phyloP scores from a whole-genome alignment of 495 filamentous ascomycete genomes.

The Daldinia childiae region DNA sequence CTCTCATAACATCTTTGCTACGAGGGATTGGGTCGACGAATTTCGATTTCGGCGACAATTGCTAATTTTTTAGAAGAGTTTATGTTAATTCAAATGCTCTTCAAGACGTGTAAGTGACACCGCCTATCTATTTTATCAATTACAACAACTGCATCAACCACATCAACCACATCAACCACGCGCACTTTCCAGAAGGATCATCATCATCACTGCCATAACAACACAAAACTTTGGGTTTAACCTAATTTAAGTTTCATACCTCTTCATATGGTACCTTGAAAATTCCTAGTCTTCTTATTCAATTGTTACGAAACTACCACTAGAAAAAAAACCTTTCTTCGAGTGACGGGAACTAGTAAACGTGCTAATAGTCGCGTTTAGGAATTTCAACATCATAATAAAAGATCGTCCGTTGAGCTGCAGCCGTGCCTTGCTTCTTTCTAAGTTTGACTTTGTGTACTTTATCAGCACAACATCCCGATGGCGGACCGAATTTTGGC shows the following conservation, averaged over 20 bases:
- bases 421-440: neutral
- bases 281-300: neutral
- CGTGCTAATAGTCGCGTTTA: conserved; percentile 17
- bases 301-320: neutral
- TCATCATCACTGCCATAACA: neutral
- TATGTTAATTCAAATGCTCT: conserved; percentile 14
- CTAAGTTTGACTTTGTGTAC: conserved; percentile 28
- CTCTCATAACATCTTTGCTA: conserved; percentile 30
- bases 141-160: neutral
- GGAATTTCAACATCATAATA: conserved; percentile 14
- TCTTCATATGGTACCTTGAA: neutral
- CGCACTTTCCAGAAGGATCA: conserved; percentile 11
- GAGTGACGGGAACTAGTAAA: neutral
- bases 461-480: conserved; percentile 11
- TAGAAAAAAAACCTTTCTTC: neutral
- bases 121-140: conserved; percentile 8
- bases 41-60: neutral
- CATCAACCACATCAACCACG: neutral
- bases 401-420: conserved; percentile 17
- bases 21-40: conserved; percentile 10
- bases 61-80: conserved; percentile 12
- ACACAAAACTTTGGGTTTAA: neutral
- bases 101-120: conserved; percentile 33
- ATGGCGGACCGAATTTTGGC: conserved; percentile 49
- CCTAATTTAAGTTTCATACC: too few relatives aligned